Percentiles rank a stretch among this genome's conserved stretches.
phyloP scores from a whole-genome alignment of 345 rosid species.

The Euphorbia tirucalli region DNA sequence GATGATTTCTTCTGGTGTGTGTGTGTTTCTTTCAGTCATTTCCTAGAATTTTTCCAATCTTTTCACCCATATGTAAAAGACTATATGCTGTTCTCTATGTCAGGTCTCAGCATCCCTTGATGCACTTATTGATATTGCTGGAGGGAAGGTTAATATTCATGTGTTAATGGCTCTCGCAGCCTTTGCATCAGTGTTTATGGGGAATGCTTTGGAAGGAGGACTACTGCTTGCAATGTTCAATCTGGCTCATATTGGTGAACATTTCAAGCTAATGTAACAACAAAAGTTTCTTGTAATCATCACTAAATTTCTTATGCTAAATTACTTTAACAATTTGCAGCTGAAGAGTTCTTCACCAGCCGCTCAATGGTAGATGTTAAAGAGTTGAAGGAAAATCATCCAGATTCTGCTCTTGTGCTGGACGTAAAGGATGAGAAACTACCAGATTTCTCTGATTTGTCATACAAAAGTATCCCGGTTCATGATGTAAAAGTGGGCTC shows the following conservation, averaged over 20 bases:
- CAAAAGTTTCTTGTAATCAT: not conserved
- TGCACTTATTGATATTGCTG: slow-evolving; percentile 81
- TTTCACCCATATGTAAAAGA: not conserved
- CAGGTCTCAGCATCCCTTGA: slow-evolving; percentile 92
- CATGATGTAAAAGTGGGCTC: slow-evolving; percentile 82
- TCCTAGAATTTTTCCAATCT: not conserved
- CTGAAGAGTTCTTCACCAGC: slow-evolving; percentile 96
- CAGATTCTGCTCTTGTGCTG: slow-evolving; percentile 70
- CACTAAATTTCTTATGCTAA: not conserved
- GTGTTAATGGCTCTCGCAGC: slow-evolving; percentile 96
- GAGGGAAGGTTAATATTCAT: slow-evolving; percentile 92
- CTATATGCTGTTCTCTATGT: slow-evolving; percentile 6
- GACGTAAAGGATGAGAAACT: slow-evolving; percentile 53
- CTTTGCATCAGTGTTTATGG: slow-evolving; percentile 94
- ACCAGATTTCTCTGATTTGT: slow-evolving; percentile 70
- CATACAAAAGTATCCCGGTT: slow-evolving; percentile 76
- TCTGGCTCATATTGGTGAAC: slow-evolving; percentile 87
- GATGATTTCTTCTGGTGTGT: not conserved
- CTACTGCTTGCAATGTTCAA: slow-evolving; percentile 95
- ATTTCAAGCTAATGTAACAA: slow-evolving; percentile 10
- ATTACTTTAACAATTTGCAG: slow-evolving; percentile 38
- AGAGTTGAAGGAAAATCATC: slow-evolving; percentile 89
- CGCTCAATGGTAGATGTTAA: slow-evolving; percentile 90
- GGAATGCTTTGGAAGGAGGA: slow-evolving; percentile 93
- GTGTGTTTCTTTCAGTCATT: slow-evolving; percentile 3